Conservation (phyloP, 495 filamentous ascomycete species). For the Penicillium desertorum region DNA sequence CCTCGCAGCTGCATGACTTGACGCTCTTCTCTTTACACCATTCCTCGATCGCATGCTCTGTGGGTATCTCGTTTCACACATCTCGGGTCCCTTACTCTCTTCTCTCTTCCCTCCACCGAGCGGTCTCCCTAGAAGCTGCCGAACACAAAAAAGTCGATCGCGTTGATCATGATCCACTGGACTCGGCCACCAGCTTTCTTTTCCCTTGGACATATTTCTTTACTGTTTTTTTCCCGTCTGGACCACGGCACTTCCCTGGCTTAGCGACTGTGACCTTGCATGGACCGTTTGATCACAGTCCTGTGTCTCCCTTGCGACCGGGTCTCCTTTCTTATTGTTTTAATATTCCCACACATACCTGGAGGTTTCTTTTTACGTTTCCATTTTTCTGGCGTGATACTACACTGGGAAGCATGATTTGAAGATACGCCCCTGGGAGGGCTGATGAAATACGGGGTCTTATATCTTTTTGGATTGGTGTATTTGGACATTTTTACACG, state of each 20-base stretch:
- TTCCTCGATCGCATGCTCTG: neutral
- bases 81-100: slow-evolving; percentile 3
- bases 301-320: neutral
- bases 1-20: slow-evolving; percentile 21
- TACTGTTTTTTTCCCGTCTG: neutral
- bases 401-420: slow-evolving; percentile 23
- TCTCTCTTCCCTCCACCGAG: slow-evolving; percentile 1
- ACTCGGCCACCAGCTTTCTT: slow-evolving; percentile 19
- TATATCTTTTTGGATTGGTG: slow-evolving; percentile 15
- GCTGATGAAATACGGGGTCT: slow-evolving; percentile 12
- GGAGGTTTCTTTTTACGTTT: slow-evolving; percentile 18
- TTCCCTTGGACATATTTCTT: slow-evolving; percentile 22
- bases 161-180: slow-evolving; percentile 13
- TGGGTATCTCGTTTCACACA: neutral
- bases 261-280: slow-evolving; percentile 14
- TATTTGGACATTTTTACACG: slow-evolving; percentile 9
- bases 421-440: slow-evolving; percentile 16
- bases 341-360: slow-evolving; percentile 30
- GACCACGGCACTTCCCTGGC: slow-evolving; percentile 2
- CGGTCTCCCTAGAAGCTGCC: slow-evolving; percentile 14
- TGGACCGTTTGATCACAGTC: slow-evolving; percentile 16
- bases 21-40: neutral
- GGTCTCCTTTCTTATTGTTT: slow-evolving; percentile 23
- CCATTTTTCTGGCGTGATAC: slow-evolving; percentile 19
- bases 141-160: slow-evolving; percentile 17